Conservation (phyloP, 352 stramenopile genomes). For the Globisporangium spiculum region DNA sequence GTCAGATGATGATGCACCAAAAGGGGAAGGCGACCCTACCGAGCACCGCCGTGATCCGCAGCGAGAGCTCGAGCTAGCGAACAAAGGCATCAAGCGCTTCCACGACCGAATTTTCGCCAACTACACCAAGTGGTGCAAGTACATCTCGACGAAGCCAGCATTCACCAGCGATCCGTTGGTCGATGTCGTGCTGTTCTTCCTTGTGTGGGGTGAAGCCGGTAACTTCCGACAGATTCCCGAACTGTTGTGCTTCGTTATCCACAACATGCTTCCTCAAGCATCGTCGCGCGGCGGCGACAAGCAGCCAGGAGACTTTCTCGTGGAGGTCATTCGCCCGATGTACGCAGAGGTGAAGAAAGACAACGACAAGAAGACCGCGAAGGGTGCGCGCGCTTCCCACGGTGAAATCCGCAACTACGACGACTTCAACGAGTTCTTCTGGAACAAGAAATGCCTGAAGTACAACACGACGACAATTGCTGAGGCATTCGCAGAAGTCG, state of each 20-base stretch:
- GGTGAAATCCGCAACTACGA: conserved; percentile 85
- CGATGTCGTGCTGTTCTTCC: conserved; percentile 80
- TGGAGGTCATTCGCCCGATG: conserved; percentile 78
- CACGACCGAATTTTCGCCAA: conserved; percentile 78
- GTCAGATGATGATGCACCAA: conserved; percentile 39
- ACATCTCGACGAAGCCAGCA: conserved; percentile 72
- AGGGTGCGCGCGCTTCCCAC: conserved; percentile 68
- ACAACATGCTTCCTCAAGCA: conserved; percentile 72
- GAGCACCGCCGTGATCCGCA: conserved; percentile 59
- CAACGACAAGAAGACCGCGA: conserved; percentile 86
- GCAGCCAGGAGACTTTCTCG: conserved; percentile 67
- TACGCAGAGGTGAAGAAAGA: conserved; percentile 82
- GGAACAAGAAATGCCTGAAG: conserved; percentile 84
- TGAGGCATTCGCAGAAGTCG: conserved; percentile 65
- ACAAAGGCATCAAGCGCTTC: conserved; percentile 76
- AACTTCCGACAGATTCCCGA: conserved; percentile 85
- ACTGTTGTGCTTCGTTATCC: conserved; percentile 76
- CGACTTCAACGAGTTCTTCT: conserved; percentile 90
- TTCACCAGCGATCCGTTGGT: conserved; percentile 79
- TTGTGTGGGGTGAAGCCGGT: conserved; percentile 83
- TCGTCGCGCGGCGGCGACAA: conserved; percentile 51
- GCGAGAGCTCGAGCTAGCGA: conserved; percentile 66
- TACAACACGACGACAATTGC: conserved; percentile 63
- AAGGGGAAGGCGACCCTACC: conserved; percentile 30
- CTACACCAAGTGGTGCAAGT: conserved; percentile 89